Percentiles rank a stretch among this genome's conserved stretches.
Conservation (phyloP, 148 eudicot genomes). For the Silene conica region DNA sequence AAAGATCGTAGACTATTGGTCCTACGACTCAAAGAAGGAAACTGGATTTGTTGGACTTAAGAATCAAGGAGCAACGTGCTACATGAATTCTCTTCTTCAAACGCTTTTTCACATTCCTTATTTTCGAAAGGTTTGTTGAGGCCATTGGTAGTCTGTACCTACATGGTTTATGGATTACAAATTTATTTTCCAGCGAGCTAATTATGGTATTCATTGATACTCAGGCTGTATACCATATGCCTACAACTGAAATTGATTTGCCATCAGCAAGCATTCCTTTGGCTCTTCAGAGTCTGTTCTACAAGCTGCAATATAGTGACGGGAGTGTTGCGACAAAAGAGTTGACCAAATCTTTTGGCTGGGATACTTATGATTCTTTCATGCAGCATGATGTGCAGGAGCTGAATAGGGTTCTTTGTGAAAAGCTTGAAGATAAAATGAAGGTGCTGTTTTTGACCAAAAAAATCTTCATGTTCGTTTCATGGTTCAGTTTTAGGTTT, state of each 20-base stretch:
- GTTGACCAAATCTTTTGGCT: conserved; percentile 91
- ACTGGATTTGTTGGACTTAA: conserved; percentile 95
- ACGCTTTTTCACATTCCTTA: conserved; percentile 89
- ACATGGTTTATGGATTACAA: background rate
- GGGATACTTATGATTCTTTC: conserved; percentile 95
- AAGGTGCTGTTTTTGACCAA: conserved; percentile 40
- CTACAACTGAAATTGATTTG: conserved; percentile 88
- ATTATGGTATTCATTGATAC: conserved; percentile 19
- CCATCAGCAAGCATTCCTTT: conserved; percentile 92
- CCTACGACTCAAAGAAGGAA: conserved; percentile 92
- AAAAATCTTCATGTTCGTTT: conserved; percentile 5
- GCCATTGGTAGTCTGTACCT: conserved; percentile 1
- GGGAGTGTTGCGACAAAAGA: conserved; percentile 93
- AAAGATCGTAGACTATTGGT: conserved; percentile 80
- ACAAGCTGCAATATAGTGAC: conserved; percentile 89
- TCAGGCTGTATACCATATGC: conserved; percentile 98
- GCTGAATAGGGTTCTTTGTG: conserved; percentile 87
- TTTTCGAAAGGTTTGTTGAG: conserved; percentile 73
- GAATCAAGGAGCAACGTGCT: conserved; percentile 98
- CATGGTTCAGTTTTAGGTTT: background rate
- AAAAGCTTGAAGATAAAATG: conserved; percentile 97
- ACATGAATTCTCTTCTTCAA: conserved; percentile 95
- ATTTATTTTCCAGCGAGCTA: conserved; percentile 10
- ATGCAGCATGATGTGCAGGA: conserved; percentile 99
- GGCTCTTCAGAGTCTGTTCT: conserved; percentile 88